These are phyloP conservation scores for Mycosphaerella sp. DNA, from an alignment of 2,329 filamentous ascomycete species.

Conservation along the genomic window DNA sequence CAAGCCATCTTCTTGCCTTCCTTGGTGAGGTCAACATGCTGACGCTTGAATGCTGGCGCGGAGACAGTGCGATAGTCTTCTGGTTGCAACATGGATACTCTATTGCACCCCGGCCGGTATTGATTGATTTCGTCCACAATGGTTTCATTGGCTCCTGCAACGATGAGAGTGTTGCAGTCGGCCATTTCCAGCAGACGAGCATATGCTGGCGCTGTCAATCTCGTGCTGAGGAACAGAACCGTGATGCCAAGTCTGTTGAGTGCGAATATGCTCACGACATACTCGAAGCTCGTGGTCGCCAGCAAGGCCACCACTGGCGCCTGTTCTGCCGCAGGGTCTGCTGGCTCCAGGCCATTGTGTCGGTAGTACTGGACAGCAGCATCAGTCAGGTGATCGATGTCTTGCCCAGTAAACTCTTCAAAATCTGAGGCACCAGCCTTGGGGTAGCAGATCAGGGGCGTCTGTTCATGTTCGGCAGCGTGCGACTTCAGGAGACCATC, in stretches of 20 bases:
- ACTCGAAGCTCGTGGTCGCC: conserved; percentile 50
- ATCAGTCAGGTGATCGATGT: conserved; percentile 28
- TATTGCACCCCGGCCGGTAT: conserved; percentile 30
- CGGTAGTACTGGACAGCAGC: conserved; percentile 27
- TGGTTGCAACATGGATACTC: conserved; percentile 27
- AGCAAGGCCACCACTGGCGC: conserved; percentile 45
- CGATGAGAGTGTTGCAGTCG: conserved; percentile 28
- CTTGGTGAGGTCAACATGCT: conserved; percentile 21
- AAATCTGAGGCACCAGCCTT: conserved; percentile 26
- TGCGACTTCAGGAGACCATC: conserved; percentile 32
- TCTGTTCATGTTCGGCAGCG: conserved; percentile 27
- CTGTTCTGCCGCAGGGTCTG: conserved; percentile 22
- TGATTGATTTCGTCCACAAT: conserved; percentile 31
- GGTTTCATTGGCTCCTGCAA: conserved; percentile 26
- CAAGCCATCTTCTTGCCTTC: conserved; percentile 35
- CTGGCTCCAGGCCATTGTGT: conserved; percentile 25
- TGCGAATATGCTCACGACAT: conserved; percentile 50
- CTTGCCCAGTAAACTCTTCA: conserved; percentile 28
- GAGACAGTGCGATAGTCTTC: conserved; percentile 22
- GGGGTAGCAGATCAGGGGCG: conserved; percentile 31
- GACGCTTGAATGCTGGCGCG: conserved; percentile 10
- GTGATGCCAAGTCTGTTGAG: conserved; percentile 52
- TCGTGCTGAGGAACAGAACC: conserved; percentile 49
- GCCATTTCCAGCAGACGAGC: conserved; percentile 44
- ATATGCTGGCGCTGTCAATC: conserved; percentile 49